phyloP scores from a whole-genome alignment of 1,284 basidiomycete species.

The Cronartium quercuum region DNA sequence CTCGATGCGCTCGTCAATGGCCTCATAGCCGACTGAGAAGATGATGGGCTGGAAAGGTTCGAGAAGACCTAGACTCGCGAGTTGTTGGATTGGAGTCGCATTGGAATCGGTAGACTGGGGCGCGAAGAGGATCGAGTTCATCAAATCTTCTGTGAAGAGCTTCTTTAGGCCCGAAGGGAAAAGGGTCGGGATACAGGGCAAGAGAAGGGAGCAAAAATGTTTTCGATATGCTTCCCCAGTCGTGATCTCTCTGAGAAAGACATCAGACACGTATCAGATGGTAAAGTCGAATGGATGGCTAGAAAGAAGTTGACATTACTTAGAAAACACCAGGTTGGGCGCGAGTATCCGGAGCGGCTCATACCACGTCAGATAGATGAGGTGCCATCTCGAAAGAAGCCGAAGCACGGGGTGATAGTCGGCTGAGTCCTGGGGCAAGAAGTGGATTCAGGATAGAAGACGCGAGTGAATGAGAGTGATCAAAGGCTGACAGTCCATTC shows the following conservation, averaged over 20 bases:
- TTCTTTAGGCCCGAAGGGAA: constrained; percentile 18
- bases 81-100: constrained; percentile 49
- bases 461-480: background rate
- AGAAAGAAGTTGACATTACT: background rate
- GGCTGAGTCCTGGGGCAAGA: background rate
- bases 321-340: constrained; percentile 4
- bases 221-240: constrained; percentile 17
- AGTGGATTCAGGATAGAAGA: background rate
- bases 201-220: constrained; percentile 26
- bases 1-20: constrained; percentile 67
- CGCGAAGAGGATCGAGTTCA: constrained; percentile 47
- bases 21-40: constrained; percentile 72
- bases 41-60: constrained; percentile 79
- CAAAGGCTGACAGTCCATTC: background rate
- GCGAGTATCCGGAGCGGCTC: constrained; percentile 20
- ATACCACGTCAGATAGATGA: constrained; percentile 34
- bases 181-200: constrained; percentile 18
- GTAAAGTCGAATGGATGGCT: background rate
- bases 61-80: constrained; percentile 68
- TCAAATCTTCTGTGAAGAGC: constrained; percentile 37
- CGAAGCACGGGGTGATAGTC: constrained; percentile 14
- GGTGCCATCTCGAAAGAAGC: constrained; percentile 29
- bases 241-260: background rate
- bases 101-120: constrained; percentile 43
- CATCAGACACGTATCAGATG: background rate